These are phyloP conservation scores for Exophiala oligosperma DNA, from an alignment of 2,329 filamentous ascomycete genomes.

Conservation along the genomic window DNA sequence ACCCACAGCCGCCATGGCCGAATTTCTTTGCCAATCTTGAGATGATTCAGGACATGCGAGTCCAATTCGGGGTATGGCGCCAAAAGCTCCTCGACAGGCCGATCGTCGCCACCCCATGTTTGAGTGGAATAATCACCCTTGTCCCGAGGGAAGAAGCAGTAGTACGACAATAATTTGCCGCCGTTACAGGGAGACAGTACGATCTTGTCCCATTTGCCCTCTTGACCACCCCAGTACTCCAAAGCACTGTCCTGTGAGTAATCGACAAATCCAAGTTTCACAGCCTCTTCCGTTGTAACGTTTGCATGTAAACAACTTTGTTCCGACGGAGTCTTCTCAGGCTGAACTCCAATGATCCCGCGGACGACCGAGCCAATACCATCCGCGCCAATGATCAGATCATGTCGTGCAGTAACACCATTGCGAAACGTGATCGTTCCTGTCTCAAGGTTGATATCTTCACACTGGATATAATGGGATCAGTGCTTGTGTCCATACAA, in stretches of 20 bases:
- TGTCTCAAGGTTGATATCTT: conserved; percentile 52
- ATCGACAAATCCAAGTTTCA: conserved; percentile 61
- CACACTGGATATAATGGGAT: not conserved
- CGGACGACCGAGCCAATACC: conserved; percentile 68
- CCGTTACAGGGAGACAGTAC: conserved; percentile 69
- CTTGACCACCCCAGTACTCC: conserved; percentile 70
- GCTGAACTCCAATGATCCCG: conserved; percentile 61
- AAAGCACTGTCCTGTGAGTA: conserved; percentile 62
- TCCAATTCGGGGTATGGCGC: conserved; percentile 63
- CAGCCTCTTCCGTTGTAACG: conserved; percentile 61
- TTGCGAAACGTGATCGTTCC: conserved; percentile 57
- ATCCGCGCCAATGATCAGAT: conserved; percentile 64
- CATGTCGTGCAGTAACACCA: conserved; percentile 52
- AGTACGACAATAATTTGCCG: conserved; percentile 65
- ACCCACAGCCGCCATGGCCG: conserved; percentile 67
- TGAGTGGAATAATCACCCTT: conserved; percentile 63
- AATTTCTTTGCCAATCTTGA: conserved; percentile 62
- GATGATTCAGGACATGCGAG: conserved; percentile 55
- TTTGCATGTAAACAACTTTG: conserved; percentile 66
- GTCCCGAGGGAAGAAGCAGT: conserved; percentile 66
- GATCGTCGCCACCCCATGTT: conserved; percentile 56
- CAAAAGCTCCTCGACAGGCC: conserved; percentile 59
- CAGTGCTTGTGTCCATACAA: no score
- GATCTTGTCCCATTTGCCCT: conserved; percentile 59
- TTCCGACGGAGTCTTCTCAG: conserved; percentile 60